Evolutionary conservation across 2,329 filamentous ascomycete genomes (phyloP).

Genomic region (Epichloe uncinata): DNA sequence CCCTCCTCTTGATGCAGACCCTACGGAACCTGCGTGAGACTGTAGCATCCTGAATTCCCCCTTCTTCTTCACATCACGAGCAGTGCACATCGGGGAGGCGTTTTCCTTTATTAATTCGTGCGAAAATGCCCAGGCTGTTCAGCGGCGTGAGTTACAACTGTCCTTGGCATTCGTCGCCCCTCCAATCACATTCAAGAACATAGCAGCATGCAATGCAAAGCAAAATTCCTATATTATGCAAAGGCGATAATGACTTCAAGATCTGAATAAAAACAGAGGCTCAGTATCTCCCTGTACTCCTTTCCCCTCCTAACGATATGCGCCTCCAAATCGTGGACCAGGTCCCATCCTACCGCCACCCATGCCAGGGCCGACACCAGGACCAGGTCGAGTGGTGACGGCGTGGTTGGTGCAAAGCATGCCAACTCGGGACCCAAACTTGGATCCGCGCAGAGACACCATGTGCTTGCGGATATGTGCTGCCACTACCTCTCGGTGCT

Average conservation of each 20-base stretch:
- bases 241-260: conserved; percentile 8
- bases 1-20: conserved; percentile 20
- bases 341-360: conserved; percentile 39
- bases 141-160: background rate
- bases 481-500: conserved; percentile 87
- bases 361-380: conserved; percentile 58
- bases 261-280: conserved; percentile 4
- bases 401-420: conserved; percentile 98
- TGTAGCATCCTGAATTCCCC: background rate
- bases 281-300: background rate
- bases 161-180: background rate
- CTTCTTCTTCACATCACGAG: background rate
- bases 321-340: too few relatives aligned
- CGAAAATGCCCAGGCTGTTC: background rate
- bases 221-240: conserved; percentile 10
- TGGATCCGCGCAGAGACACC: conserved; percentile 95
- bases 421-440: conserved; percentile 94
- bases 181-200: background rate
- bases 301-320: too few relatives aligned
- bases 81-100: background rate
- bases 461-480: conserved; percentile 97
- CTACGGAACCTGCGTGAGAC: background rate
- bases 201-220: conserved; percentile 5
- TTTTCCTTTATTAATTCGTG: background rate
- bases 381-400: conserved; percentile 75